Conservation (phyloP, 2,329 filamentous ascomycete species). For the Monilinia fructigena region DNA sequence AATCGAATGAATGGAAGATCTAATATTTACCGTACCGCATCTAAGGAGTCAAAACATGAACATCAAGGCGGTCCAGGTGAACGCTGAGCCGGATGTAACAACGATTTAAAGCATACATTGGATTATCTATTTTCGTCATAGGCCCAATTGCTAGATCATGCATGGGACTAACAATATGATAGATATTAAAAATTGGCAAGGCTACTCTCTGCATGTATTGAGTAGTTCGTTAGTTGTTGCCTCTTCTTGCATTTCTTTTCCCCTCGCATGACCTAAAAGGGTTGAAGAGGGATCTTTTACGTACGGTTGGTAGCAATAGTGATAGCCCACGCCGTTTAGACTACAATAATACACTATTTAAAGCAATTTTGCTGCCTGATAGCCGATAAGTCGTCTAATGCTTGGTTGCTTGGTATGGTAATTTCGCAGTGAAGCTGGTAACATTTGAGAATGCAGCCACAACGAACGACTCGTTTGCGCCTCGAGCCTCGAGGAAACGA, state of each 20-base stretch:
- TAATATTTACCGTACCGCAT: neutral
- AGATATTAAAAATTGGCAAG: neutral
- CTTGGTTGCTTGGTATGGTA: too few relatives aligned
- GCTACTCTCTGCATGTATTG: neutral
- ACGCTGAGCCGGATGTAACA: slow-evolving; percentile 6
- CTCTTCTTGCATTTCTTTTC: neutral
- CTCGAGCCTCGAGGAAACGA: neutral
- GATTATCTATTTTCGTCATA: slow-evolving; percentile 2
- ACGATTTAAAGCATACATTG: slow-evolving; percentile 1
- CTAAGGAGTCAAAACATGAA: neutral
- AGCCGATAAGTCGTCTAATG: neutral
- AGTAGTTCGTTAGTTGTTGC: too few relatives aligned
- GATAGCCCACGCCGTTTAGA: slow-evolving; percentile 3
- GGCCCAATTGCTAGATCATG: neutral
- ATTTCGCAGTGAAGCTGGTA: neutral
- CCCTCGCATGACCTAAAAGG: slow-evolving; percentile 3
- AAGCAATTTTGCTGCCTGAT: slow-evolving; percentile 2
- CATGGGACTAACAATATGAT: neutral
- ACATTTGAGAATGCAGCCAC: slow-evolving; percentile 2
- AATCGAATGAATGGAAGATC: neutral
- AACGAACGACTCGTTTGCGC: neutral
- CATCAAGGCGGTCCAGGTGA: slow-evolving; percentile 1
- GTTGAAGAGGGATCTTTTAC: slow-evolving; percentile 1
- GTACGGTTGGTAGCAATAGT: neutral
- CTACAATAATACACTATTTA: neutral